phyloP scores from a whole-genome alignment of 257 asterid genomes.

The Mentha longifolia region DNA sequence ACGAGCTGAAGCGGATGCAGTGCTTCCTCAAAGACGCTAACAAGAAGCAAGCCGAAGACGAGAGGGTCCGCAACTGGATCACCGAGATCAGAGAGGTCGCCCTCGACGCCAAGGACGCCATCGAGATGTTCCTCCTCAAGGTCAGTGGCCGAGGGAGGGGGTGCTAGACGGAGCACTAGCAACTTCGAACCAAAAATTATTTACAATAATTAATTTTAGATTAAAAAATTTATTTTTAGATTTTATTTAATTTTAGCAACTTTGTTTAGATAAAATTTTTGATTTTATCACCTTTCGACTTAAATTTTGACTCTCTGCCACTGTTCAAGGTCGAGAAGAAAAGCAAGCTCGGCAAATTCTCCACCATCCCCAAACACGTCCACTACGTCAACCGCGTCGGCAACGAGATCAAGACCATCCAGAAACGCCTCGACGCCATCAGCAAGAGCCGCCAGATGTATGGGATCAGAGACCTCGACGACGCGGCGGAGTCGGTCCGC shows the following conservation, averaged over 20 bases:
- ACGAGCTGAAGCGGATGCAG: slow-evolving; percentile 13
- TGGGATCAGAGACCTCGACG: neutral
- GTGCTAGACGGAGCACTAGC: no score
- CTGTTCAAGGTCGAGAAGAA: neutral
- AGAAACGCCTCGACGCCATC: neutral
- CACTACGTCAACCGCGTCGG: slow-evolving; percentile 9
- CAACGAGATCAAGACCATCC: neutral
- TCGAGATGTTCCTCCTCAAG: slow-evolving; percentile 3
- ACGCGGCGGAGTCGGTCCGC: neutral
- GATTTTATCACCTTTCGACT: no score
- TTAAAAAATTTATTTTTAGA: no score
- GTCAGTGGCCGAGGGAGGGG: no score
- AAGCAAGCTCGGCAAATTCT: neutral
- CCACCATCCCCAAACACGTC: neutral
- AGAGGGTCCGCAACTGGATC: neutral
- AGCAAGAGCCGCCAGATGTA: neutral
- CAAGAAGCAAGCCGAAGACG: slow-evolving; percentile 1
- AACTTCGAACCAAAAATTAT: no score
- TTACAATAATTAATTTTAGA: no score
- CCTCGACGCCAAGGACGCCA: neutral
- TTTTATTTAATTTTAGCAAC: no score
- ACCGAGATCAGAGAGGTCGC: slow-evolving; percentile 19
- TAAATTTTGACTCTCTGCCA: no score
- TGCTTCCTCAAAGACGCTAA: neutral
- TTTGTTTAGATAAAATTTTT: no score